A percentile compares a stretch with the other conserved stretches of the same genome.
Evolutionary conservation across 2,329 filamentous ascomycete genomes (phyloP).

Genomic region (Aureobasidium sp.): DNA sequence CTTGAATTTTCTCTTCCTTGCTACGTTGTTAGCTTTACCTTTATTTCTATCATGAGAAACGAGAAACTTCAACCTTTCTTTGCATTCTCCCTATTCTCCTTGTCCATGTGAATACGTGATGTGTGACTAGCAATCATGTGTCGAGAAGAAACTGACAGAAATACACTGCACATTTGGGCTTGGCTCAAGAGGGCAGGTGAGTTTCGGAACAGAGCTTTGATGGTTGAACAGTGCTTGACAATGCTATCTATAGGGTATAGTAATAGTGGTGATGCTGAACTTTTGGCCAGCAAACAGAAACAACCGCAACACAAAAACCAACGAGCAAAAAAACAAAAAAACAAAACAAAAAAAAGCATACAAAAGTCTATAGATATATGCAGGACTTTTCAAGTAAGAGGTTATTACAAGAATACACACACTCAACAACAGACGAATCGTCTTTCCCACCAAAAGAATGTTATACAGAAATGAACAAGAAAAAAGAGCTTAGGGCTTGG

Average conservation of each 20-base stretch:
- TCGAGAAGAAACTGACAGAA: too few species aligned
- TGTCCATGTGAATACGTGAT: too few species aligned
- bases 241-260: conserved; percentile 9
- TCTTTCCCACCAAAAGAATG: neutral
- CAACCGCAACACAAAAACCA: neutral
- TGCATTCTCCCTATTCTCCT: neutral
- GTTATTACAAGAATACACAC: neutral
- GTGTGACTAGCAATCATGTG: too few species aligned
- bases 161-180: too few species aligned
- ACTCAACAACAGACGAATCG: neutral
- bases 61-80: neutral
- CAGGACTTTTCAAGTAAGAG: neutral
- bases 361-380: neutral
- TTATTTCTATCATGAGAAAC: neutral
- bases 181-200: too few species aligned
- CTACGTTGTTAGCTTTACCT: neutral
- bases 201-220: too few species aligned
- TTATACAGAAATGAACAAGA: neutral
- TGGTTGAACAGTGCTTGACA: neutral
- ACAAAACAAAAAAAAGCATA: neutral
- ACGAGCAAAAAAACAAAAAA: neutral
- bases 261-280: neutral
- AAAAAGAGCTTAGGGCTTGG: conserved; percentile 38
- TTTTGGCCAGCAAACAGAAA: neutral
- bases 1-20: neutral